Evolutionary conservation across 2,329 filamentous ascomycete species (phyloP).

Genomic region (Epichloe uncinata): DNA sequence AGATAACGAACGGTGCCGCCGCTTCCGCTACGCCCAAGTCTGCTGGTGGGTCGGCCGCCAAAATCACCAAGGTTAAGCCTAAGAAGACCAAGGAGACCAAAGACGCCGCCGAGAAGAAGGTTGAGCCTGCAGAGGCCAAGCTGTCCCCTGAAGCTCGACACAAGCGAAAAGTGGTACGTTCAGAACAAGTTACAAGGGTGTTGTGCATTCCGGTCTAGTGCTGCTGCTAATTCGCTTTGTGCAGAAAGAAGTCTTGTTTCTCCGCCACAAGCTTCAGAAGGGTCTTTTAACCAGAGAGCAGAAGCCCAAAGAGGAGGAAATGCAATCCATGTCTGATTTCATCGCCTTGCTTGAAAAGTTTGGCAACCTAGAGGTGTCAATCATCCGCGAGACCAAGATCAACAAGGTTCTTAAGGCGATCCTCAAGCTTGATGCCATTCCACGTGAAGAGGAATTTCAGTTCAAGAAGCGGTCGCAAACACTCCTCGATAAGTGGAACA

Average conservation of each 20-base stretch:
- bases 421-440: slow-evolving; percentile 73
- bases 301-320: slow-evolving; percentile 74
- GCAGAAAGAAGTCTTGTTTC: slow-evolving; percentile 72
- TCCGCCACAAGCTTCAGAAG: slow-evolving; percentile 90
- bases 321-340: slow-evolving; percentile 67
- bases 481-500: slow-evolving; percentile 82
- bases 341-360: slow-evolving; percentile 68
- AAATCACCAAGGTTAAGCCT: slow-evolving; percentile 39
- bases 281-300: slow-evolving; percentile 78
- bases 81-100: slow-evolving; percentile 48
- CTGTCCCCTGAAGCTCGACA: slow-evolving; percentile 44
- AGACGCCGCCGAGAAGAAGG: slow-evolving; percentile 43
- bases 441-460: slow-evolving; percentile 73
- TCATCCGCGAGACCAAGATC: slow-evolving; percentile 88
- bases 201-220: slow-evolving; percentile 19
- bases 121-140: slow-evolving; percentile 43
- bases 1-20: slow-evolving; percentile 49
- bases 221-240: not conserved
- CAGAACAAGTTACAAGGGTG: not conserved
- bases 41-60: slow-evolving; percentile 40
- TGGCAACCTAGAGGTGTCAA: slow-evolving; percentile 70
- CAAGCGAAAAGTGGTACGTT: slow-evolving; percentile 43
- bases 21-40: slow-evolving; percentile 29
- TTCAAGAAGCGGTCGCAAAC: slow-evolving; percentile 76
- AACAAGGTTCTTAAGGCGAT: slow-evolving; percentile 97